These are phyloP conservation scores for Diaporthe velutina DNA, from an alignment of 2,329 filamentous ascomycete genomes.

Conservation along the genomic window DNA sequence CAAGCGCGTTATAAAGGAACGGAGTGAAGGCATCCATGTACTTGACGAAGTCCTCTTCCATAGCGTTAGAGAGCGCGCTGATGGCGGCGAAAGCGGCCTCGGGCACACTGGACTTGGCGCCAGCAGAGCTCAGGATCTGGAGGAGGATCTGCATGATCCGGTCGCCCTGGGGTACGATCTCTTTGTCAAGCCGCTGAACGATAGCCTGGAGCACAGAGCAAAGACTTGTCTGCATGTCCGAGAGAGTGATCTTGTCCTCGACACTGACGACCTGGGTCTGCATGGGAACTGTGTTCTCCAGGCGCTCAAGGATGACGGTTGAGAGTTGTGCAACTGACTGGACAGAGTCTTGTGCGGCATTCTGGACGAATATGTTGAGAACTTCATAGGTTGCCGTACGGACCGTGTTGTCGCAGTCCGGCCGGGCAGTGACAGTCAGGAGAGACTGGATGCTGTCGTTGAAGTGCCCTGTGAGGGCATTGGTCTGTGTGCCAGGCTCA, in stretches of 20 bases:
- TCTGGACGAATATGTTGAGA: conserved; percentile 92
- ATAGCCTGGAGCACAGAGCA: conserved; percentile 93
- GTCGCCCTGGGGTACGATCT: conserved; percentile 90
- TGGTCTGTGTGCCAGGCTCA: conserved; percentile 81
- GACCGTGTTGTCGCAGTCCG: conserved; percentile 87
- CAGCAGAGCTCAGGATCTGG: conserved; percentile 81
- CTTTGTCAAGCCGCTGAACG: conserved; percentile 89
- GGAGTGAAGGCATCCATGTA: conserved; percentile 98
- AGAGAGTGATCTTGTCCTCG: conserved; percentile 93
- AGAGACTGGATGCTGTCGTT: conserved; percentile 90
- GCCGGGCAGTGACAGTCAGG: conserved; percentile 85
- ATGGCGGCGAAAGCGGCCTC: conserved; percentile 94
- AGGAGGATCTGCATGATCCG: conserved; percentile 93
- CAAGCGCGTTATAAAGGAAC: conserved; percentile 92
- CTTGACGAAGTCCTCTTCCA: conserved; percentile 93
- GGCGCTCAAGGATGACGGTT: conserved; percentile 88
- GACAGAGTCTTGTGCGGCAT: conserved; percentile 88
- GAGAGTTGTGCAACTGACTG: conserved; percentile 84
- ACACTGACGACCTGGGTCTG: conserved; percentile 95
- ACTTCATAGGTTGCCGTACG: conserved; percentile 98
- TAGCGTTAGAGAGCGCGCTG: conserved; percentile 88
- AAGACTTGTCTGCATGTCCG: conserved; percentile 98
- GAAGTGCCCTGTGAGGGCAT: conserved; percentile 92
- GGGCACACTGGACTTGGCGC: conserved; percentile 91
- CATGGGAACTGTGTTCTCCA: conserved; percentile 90